These are phyloP conservation scores for Pestalotiopsis sp. DNA, from an alignment of 2,329 filamentous ascomycete species.

Conservation along the genomic window DNA sequence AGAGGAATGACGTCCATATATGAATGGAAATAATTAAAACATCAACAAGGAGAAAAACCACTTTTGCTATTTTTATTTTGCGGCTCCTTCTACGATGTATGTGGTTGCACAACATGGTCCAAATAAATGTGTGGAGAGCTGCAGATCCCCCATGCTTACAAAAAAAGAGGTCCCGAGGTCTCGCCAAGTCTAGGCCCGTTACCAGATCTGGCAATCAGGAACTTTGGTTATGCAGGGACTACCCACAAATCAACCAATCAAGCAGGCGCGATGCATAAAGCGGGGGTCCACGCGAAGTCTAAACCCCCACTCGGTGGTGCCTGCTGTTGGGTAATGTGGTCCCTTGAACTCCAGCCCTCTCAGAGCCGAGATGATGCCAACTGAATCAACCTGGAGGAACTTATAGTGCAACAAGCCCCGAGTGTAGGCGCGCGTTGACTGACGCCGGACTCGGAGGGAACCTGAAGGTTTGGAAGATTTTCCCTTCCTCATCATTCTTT, in stretches of 20 bases:
- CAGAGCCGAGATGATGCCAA: neutral
- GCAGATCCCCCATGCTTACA: neutral
- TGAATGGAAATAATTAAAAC: no score
- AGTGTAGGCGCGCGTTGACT: no score
- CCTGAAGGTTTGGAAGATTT: neutral
- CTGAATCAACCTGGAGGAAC: neutral
- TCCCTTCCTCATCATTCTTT: neutral
- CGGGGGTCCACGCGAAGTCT: neutral
- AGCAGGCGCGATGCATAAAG: neutral
- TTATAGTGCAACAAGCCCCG: no score
- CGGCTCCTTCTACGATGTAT: no score
- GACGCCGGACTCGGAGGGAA: neutral
- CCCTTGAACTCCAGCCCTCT: neutral
- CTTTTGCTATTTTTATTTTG: no score
- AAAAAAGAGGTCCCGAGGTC: no score
- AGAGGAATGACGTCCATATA: no score
- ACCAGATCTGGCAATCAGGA: slow-evolving; percentile 9
- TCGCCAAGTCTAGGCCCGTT: neutral
- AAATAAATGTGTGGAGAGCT: neutral
- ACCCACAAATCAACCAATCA: neutral
- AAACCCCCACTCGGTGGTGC: neutral
- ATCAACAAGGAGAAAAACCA: no score
- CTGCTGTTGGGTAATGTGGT: neutral
- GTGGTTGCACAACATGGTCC: no score
- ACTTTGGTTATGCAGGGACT: slow-evolving; percentile 8